Conservation (phyloP, 139 green algal genomes). For the Chlamydomonas eustigma region DNA sequence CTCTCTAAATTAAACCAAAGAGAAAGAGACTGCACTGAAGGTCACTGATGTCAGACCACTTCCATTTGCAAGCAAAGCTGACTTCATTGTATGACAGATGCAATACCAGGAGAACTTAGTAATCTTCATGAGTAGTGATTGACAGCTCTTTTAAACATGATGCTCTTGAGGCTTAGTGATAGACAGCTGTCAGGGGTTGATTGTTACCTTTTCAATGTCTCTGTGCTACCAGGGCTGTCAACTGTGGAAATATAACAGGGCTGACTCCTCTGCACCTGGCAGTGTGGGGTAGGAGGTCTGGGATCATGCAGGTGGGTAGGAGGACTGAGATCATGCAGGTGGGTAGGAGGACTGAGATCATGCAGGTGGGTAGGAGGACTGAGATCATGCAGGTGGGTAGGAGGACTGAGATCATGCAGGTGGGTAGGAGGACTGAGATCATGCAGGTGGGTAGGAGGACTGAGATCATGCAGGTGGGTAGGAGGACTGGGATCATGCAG, state of each 20-base stretch:
- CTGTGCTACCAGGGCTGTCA: conserved; percentile 24
- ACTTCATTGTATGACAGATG: not conserved
- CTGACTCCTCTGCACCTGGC: conserved; percentile 40
- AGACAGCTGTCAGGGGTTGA: no score
- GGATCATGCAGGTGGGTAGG: not conserved
- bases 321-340: not conserved
- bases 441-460: not conserved
- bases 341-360: not conserved
- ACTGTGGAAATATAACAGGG: conserved; percentile 41
- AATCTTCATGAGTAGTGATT: no score
- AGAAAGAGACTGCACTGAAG: not conserved
- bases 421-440: not conserved
- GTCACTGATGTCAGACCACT: no score
- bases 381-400: not conserved
- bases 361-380: not conserved
- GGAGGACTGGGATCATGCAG: not conserved
- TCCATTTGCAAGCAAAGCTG: no score
- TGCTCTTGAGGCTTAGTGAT: no score
- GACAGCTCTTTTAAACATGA: no score
- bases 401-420: not conserved
- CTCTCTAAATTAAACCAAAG: not conserved
- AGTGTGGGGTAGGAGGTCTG: conserved; percentile 29
- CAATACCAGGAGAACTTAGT: no score
- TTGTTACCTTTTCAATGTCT: no score
- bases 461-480: not conserved